These are phyloP conservation scores for Aspergillus sparsus DNA, from an alignment of 495 filamentous ascomycete species.

Conservation along the genomic window DNA sequence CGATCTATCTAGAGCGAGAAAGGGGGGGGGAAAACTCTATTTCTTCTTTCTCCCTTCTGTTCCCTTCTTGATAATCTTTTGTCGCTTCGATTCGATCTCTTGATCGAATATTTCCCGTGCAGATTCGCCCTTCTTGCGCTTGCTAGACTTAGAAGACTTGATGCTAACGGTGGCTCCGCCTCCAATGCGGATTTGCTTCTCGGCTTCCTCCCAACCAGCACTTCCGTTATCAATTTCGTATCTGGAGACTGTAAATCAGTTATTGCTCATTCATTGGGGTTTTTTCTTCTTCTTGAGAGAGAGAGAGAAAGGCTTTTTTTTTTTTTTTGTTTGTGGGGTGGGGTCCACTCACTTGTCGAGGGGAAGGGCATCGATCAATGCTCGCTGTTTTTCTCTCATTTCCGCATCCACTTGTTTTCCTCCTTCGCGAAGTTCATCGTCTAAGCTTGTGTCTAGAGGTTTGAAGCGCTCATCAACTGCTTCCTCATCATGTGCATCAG, in stretches of 20 bases:
- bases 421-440: conserved; percentile 85
- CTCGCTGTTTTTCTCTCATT: conserved; percentile 74
- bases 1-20: background rate
- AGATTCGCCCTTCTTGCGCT: conserved; percentile 76
- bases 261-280: conserved; percentile 42
- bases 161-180: conserved; percentile 78
- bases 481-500: conserved; percentile 62
- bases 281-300: background rate
- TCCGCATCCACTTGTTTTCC: conserved; percentile 71
- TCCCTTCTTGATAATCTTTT: conserved; percentile 55
- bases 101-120: conserved; percentile 53
- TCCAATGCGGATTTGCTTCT: conserved; percentile 67
- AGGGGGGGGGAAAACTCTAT: background rate
- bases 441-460: conserved; percentile 67
- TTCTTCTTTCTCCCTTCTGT: conserved; percentile 48
- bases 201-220: conserved; percentile 78
- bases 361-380: conserved; percentile 84
- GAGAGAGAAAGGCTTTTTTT: conserved; percentile 4
- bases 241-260: conserved; percentile 54
- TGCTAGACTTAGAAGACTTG: conserved; percentile 65
- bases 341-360: conserved; percentile 72
- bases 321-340: background rate
- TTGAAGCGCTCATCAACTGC: conserved; percentile 61
- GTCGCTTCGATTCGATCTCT: conserved; percentile 50
- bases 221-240: conserved; percentile 76